Evolutionary conservation across 352 stramenopile species (phyloP).

Genomic region (Pythium brassicae): DNA sequence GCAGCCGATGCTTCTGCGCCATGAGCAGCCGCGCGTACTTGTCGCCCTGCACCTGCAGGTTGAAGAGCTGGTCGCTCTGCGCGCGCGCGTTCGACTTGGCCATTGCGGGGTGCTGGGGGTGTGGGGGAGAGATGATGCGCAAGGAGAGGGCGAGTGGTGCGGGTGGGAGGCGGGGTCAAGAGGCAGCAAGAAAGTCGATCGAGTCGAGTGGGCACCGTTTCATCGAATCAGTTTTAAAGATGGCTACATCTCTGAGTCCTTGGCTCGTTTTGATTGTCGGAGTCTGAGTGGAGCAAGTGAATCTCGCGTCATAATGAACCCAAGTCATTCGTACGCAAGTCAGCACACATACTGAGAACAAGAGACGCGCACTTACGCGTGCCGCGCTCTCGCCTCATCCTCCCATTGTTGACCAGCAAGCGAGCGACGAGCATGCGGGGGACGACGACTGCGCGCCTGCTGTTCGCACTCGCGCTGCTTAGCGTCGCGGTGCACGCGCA

Average conservation of each 20-base stretch:
- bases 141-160: too few relatives aligned
- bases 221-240: too few relatives aligned
- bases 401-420: not conserved
- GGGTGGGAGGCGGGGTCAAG: too few relatives aligned
- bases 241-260: too few relatives aligned
- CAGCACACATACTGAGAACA: not conserved
- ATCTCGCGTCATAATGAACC: too few relatives aligned
- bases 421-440: not conserved
- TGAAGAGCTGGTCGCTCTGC: constrained; percentile 79
- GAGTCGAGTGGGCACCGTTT: too few relatives aligned
- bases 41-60: constrained; percentile 76
- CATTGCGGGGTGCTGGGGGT: constrained; percentile 19
- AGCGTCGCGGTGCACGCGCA: constrained; percentile 2
- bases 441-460: not conserved
- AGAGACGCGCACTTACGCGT: not conserved
- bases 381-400: not conserved
- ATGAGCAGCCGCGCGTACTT: constrained; percentile 70
- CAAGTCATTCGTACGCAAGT: too few relatives aligned
- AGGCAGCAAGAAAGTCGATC: not conserved
- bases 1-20: constrained; percentile 66
- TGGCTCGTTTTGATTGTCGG: not conserved
- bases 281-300: too few relatives aligned
- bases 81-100: constrained; percentile 59
- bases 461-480: constrained; percentile 1
- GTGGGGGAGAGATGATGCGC: too few relatives aligned